Conservation (phyloP, 1,284 basidiomycete genomes). For the Anthracocystis setariae region DNA sequence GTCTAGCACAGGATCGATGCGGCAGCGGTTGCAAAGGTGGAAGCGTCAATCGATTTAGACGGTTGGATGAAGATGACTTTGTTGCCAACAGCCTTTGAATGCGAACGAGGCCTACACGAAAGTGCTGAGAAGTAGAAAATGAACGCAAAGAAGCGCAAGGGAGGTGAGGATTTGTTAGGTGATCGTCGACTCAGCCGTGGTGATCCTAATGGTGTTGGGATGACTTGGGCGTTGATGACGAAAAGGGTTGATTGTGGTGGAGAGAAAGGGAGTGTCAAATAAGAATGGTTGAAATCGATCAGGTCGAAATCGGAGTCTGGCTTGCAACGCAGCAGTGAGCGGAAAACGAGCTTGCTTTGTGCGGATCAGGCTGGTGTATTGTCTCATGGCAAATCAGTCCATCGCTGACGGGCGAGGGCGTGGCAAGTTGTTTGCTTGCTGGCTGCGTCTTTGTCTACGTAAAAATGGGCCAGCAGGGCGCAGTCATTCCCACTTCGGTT, state of each 20-base stretch:
- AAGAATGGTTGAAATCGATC: conserved; percentile 5
- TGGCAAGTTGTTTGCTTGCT: conserved; percentile 6
- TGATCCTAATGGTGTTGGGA: conserved; percentile 9
- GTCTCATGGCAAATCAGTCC: not conserved
- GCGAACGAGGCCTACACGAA: not conserved
- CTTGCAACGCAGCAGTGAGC: not conserved
- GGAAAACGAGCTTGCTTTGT: not conserved
- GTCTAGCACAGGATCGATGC: not conserved
- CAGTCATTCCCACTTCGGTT: no score
- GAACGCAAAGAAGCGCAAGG: not conserved
- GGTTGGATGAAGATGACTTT: no score
- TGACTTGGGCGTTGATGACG: conserved; percentile 15
- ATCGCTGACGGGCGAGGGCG: conserved; percentile 1
- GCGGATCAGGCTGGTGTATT: conserved; percentile 1
- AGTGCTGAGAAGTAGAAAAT: not conserved
- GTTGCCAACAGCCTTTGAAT: not conserved
- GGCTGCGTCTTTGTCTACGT: not conserved
- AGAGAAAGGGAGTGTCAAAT: conserved; percentile 8
- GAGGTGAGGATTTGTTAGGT: conserved; percentile 1
- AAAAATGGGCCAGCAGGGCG: not conserved
- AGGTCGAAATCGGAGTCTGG: conserved; percentile 3
- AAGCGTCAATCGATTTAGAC: not conserved
- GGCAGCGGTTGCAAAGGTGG: not conserved
- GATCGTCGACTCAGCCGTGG: conserved; percentile 24
- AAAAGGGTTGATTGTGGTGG: conserved; percentile 10